Evolutionary conservation across 352 stramenopile genomes (phyloP).

Genomic region (Phytopythium delawarense): DNA sequence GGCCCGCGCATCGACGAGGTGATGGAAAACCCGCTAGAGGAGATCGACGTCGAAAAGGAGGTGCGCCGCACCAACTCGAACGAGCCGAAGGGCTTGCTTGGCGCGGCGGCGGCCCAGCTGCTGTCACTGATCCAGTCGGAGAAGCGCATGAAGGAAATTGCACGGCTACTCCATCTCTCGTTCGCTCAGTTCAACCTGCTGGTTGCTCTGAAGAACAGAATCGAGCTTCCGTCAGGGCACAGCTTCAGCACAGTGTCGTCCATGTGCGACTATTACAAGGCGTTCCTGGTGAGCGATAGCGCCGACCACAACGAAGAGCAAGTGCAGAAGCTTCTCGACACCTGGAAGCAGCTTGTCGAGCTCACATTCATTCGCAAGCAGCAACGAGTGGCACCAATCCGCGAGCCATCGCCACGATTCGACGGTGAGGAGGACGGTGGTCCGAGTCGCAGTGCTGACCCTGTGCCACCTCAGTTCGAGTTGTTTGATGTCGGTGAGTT

Average conservation of each 20-base stretch:
- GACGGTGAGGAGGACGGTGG: neutral
- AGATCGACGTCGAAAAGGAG: constrained; percentile 19
- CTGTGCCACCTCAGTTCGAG: constrained; percentile 28
- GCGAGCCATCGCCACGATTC: no score
- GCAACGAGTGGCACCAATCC: constrained; percentile 11
- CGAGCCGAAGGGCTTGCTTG: constrained; percentile 20
- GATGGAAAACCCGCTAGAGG: constrained; percentile 41
- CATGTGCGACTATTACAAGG: constrained; percentile 60
- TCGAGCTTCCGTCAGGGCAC: constrained; percentile 37
- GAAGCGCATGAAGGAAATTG: constrained; percentile 49
- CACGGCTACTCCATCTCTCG: constrained; percentile 36
- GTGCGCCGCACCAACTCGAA: constrained; percentile 4
- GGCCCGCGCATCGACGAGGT: constrained; percentile 54
- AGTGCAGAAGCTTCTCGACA: constrained; percentile 23
- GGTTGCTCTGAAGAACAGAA: constrained; percentile 44
- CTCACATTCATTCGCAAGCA: constrained; percentile 59
- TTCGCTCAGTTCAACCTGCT: constrained; percentile 64
- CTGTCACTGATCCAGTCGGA: constrained; percentile 31
- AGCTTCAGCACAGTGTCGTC: constrained; percentile 42
- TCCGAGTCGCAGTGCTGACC: neutral
- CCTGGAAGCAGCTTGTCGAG: constrained; percentile 55
- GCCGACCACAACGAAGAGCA: constrained; percentile 29
- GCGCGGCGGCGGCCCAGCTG: constrained; percentile 35
- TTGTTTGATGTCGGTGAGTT: constrained; percentile 61
- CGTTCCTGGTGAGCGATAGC: constrained; percentile 40